phyloP scores from a whole-genome alignment of 495 filamentous ascomycete species.

The Penicillium macrosclerotiorum region DNA sequence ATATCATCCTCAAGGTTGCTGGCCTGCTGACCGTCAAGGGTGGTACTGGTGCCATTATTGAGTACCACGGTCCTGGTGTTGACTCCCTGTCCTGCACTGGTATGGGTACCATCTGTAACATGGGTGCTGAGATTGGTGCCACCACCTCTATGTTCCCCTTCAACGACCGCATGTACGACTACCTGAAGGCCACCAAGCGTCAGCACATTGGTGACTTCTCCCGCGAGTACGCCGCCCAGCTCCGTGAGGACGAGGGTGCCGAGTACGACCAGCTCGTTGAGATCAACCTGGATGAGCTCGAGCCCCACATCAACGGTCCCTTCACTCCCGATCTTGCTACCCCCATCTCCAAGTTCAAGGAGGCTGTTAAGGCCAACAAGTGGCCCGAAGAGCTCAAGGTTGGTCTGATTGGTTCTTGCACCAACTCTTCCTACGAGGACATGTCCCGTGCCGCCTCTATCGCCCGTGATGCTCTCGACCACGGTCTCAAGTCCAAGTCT shows the following conservation, averaged over 20 bases:
- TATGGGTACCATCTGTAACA: conserved; percentile 73
- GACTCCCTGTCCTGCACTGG: conserved; percentile 65
- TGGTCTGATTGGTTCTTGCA: conserved; percentile 92
- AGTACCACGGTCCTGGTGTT: conserved; percentile 89
- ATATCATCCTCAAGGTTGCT: conserved; percentile 97
- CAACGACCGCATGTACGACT: conserved; percentile 97
- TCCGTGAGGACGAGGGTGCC: conserved; percentile 87
- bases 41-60: conserved; percentile 94
- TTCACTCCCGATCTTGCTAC: conserved; percentile 99
- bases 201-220: conserved; percentile 86
- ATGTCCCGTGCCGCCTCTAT: conserved; percentile 96
- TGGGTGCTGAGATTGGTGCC: conserved; percentile 92
- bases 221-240: conserved; percentile 77
- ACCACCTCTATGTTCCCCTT: conserved; percentile 99
- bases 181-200: conserved; percentile 91
- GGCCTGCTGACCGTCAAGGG: conserved; percentile 97
- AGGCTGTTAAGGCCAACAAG: conserved; percentile 87
- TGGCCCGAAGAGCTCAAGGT: conserved; percentile 99
- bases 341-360: conserved; percentile 95
- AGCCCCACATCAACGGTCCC: conserved; percentile 98
- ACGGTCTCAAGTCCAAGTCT: conserved; percentile 91
- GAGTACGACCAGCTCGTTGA: conserved; percentile 97
- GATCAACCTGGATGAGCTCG: conserved; percentile 90
- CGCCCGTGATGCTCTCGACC: conserved; percentile 88
- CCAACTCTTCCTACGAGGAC: conserved; percentile 99